Percentiles rank a stretch among this genome's conserved stretches.
Conservation (phyloP, 805 yeast species). For the Yarrowia keelungensis region DNA sequence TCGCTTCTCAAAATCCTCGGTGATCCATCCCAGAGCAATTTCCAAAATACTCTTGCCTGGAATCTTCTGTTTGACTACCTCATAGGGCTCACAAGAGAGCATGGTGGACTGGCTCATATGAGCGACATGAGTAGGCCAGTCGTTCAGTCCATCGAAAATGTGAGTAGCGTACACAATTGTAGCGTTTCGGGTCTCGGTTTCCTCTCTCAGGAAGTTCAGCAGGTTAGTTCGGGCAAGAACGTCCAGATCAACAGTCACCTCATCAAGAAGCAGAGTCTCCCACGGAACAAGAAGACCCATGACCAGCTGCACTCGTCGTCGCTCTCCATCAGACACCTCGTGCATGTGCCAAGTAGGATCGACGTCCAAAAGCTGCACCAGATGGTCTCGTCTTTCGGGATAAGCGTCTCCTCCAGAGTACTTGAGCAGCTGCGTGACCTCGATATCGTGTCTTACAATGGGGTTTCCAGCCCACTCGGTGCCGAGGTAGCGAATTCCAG, state of each 20-base stretch:
- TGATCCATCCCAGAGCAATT: slow-evolving; percentile 50
- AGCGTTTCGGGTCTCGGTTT: slow-evolving; percentile 71
- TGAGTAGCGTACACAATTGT: slow-evolving; percentile 90
- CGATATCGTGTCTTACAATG: slow-evolving; percentile 87
- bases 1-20: slow-evolving; percentile 55
- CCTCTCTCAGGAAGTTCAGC: slow-evolving; percentile 71
- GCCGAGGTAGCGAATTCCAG: slow-evolving; percentile 75
- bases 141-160: slow-evolving; percentile 91
- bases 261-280: slow-evolving; percentile 86
- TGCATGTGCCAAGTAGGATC: slow-evolving; percentile 93
- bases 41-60: slow-evolving; percentile 46
- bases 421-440: slow-evolving; percentile 76
- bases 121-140: slow-evolving; percentile 85
- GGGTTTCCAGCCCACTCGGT: slow-evolving; percentile 98
- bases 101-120: slow-evolving; percentile 77
- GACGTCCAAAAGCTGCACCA: slow-evolving; percentile 80
- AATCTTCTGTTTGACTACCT: slow-evolving; percentile 29
- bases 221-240: slow-evolving; percentile 85
- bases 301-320: slow-evolving; percentile 89
- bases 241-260: slow-evolving; percentile 95
- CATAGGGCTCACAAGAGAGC: slow-evolving; percentile 44
- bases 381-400: slow-evolving; percentile 75
- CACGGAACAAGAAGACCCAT: slow-evolving; percentile 95
- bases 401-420: slow-evolving; percentile 83
- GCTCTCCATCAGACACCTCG: slow-evolving; percentile 89